Evolutionary conservation across 257 asterid genomes (phyloP).

Genomic region (Knoxia roxburghii): DNA sequence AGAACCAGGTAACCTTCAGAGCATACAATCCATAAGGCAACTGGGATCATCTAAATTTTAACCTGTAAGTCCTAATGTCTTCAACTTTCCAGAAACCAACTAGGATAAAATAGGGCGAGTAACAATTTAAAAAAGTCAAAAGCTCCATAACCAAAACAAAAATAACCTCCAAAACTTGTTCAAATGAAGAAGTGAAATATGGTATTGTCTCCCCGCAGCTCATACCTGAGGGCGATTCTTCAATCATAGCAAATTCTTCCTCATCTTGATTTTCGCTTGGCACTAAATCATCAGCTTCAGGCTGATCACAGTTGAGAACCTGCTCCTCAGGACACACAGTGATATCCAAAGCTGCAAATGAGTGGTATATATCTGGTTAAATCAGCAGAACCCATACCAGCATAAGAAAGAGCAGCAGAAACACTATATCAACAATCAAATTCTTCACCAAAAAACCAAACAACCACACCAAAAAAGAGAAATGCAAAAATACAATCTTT

Average conservation of each 20-base stretch:
- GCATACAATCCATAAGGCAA: background rate
- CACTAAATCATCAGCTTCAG: constrained; percentile 51
- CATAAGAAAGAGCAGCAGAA: constrained; percentile 15
- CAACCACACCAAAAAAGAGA: background rate
- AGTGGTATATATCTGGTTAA: constrained; percentile 88
- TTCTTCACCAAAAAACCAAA: background rate
- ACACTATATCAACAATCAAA: background rate
- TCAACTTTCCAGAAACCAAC: too few relatives aligned
- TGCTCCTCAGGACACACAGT: constrained; percentile 73
- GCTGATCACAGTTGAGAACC: constrained; percentile 52
- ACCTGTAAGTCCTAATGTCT: background rate
- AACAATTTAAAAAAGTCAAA: background rate
- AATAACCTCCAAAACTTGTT: background rate
- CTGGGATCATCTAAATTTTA: background rate
- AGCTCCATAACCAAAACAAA: background rate
- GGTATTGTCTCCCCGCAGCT: background rate
- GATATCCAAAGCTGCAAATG: constrained; percentile 96
- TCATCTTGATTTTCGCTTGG: constrained; percentile 64
- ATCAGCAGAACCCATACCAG: constrained; percentile 34
- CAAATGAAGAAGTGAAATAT: background rate
- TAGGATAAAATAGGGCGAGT: background rate
- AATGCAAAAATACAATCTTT: background rate
- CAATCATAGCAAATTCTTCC: constrained; percentile 63
- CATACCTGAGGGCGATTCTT: constrained; percentile 70
- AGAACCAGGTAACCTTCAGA: background rate